Base-by-base conservation (phyloP, 768 basidiomycete species). In the Kwoniella europaea region DNA sequence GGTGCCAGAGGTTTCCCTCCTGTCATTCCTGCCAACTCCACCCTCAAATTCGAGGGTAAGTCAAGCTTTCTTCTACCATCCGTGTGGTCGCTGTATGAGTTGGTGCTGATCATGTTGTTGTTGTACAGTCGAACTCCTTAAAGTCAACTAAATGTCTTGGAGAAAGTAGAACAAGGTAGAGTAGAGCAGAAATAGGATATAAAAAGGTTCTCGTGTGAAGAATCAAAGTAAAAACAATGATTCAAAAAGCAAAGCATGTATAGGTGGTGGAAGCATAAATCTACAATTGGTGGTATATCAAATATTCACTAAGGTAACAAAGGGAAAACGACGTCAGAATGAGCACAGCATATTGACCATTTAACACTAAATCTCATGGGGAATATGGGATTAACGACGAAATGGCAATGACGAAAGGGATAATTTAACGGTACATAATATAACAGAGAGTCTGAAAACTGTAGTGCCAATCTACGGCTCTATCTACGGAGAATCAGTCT, bases 1-100 rank as follows among this genome's bases (percentile, higher is more conserved):
- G 77, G 79, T 24, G 66, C 74, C 22, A 70, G 77, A 46, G 82
- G 82, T 58, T 83, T 82, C 80, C 83, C 82, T 54, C 82, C 82
- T 50, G 83, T 84, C 66, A 84, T 84, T 74, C 83, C 82, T 53
- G 64, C 82, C 67, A 81, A 80, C 78, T 71, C 82, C 22, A 84
- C 83, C 65, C 77, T 84, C 71, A 80, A 80, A 66, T 82, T 80
- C 68, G 77, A 80, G 69, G 79, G 74, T 74, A 66, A 73, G 78
- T 3, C 15, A 44, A 44, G 24, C 24, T 24, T 24, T 2, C 24
- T 24, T 24, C 24, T 24, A 27, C 4, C 4, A 24, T 59, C 52
- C 16, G 41, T 20, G 54, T 43, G 18, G 16, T n/a, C 15, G 22
- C 20, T 16, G 24, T n/a, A n/a, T 42, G 10, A 2, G 42, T 24